phyloP scores from a whole-genome alignment of 495 filamentous ascomycete species.

The Penicillium dipodomyicola region DNA sequence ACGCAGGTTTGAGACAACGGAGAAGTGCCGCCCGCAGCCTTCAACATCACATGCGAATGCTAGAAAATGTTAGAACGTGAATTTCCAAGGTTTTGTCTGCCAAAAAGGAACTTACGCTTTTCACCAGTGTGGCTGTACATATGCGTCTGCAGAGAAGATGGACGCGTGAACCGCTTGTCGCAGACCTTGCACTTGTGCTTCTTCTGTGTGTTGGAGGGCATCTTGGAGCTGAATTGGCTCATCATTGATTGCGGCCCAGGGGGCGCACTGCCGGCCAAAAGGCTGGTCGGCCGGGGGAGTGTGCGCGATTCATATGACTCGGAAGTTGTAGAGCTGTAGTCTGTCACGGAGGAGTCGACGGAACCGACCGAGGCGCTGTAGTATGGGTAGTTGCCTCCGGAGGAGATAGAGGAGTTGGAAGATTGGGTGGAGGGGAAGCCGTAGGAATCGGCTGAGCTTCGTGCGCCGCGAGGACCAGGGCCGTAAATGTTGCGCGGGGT shows the following conservation, averaged over 20 bases:
- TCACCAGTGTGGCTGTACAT: slow-evolving; percentile 99
- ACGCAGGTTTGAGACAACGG: slow-evolving; percentile 93
- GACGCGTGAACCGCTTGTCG: slow-evolving; percentile 96
- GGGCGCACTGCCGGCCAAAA: slow-evolving; percentile 64
- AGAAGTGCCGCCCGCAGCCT: slow-evolving; percentile 95
- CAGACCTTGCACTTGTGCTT: slow-evolving; percentile 99
- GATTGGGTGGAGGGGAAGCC: slow-evolving; percentile 92
- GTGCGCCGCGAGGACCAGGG: slow-evolving; percentile 60
- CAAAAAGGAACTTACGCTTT: slow-evolving; percentile 72
- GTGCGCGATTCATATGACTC: slow-evolving; percentile 89
- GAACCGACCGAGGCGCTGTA: slow-evolving; percentile 78
- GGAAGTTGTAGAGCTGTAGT: slow-evolving; percentile 83
- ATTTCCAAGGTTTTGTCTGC: not conserved
- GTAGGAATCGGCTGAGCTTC: slow-evolving; percentile 83
- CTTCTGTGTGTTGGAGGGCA: slow-evolving; percentile 94
- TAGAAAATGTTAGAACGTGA: slow-evolving; percentile 45
- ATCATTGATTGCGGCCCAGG: slow-evolving; percentile 96
- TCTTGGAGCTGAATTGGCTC: slow-evolving; percentile 97
- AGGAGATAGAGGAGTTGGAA: slow-evolving; percentile 91
- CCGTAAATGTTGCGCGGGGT: slow-evolving; percentile 88
- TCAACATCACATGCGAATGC: slow-evolving; percentile 93
- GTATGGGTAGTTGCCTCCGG: slow-evolving; percentile 65
- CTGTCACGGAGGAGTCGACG: slow-evolving; percentile 86
- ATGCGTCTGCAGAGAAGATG: slow-evolving; percentile 94
- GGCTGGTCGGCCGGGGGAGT: slow-evolving; percentile 69